Evolutionary conservation across 805 yeast genomes (phyloP), one percentile per base, ranked within the genome.

Genomic region (Debaryomyces hansenii): DNA sequence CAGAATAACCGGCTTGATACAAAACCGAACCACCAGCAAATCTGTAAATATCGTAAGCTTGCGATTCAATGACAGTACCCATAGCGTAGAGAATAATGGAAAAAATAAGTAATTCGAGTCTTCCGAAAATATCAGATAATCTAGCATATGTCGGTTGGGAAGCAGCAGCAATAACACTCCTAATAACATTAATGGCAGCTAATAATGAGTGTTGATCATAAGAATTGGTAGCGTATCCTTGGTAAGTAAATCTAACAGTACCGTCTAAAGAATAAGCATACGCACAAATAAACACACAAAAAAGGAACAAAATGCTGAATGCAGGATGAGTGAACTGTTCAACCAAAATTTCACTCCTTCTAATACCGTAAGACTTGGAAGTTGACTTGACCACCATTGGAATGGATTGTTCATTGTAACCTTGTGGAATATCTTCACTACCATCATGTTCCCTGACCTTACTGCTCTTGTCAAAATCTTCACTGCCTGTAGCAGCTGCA

Each of bases 21-120:
- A 67, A 62, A 14, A 84, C 81, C 1, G 85, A 76, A 54, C 89
- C 90, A 18, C 81, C 89, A 42, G 85, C 83, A 52, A 77, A 83
- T 14, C 79, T 65, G 46, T 78, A 74, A 20, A 84, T 77, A 53
- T 79, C 77, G 48, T 69, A 67, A 9, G 88, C 80, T 57, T 80
- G 84, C 4, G 84, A 79, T 63, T 82, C 80, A 49, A 83, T 76
- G 42, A 84, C 72, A 7, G 87, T 83, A 27, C 90, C 90, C 39
- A 84, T 66, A 10, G 73, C 75, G 53, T 84, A 83, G 53, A 85
- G 75, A 9, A 84, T 47, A 9, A 82, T 66, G 1, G 84, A 70
- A 7, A 76, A 59, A 15, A 78, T 36, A 16, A 80, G 56, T 42
- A 83, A 63, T 55, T 78, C 80, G 28, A 80, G 53, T 59, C 90